A percentile compares a stretch with the other conserved stretches of the same genome.
phyloP scores from a whole-genome alignment of 306 rosid genomes.

The Begonia loranthoides region DNA sequence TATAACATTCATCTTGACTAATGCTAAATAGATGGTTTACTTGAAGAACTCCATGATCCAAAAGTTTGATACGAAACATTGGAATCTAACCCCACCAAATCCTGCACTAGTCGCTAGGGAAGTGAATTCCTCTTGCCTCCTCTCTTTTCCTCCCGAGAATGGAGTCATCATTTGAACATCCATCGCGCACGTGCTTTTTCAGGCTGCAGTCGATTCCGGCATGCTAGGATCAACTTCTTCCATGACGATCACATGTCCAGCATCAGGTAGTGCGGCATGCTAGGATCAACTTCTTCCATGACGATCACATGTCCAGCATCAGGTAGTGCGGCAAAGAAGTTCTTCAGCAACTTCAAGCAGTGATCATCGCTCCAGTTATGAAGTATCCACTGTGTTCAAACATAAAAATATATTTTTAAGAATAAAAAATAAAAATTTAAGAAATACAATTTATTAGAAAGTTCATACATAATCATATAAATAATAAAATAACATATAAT shows the following conservation, averaged over 20 bases:
- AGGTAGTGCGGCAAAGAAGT: slow-evolving; percentile 30
- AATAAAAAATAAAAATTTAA: too few species aligned
- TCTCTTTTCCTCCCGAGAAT: slow-evolving; percentile 37
- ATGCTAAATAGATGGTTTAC: too few species aligned
- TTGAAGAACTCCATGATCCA: slow-evolving; percentile 52
- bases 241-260: slow-evolving; percentile 40
- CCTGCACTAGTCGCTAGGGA: slow-evolving; percentile 36
- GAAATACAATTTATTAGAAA: too few species aligned
- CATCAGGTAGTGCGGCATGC: slow-evolving; percentile 20
- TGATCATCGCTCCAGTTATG: slow-evolving; percentile 26
- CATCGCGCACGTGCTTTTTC: neutral
- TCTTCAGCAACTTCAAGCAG: slow-evolving; percentile 28
- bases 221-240: slow-evolving; percentile 22
- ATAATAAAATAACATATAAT: too few species aligned
- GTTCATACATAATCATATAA: too few species aligned
- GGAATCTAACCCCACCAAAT: slow-evolving; percentile 27
- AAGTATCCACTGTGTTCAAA: slow-evolving; percentile 19
- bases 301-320: slow-evolving; percentile 41
- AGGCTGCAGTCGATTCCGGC: slow-evolving; percentile 14
- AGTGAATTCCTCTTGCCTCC: slow-evolving; percentile 26
- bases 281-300: slow-evolving; percentile 24
- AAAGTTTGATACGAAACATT: slow-evolving; percentile 15
- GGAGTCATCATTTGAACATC: slow-evolving; percentile 45
- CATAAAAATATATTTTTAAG: too few species aligned
- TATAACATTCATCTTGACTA: neutral